phyloP scores from a whole-genome alignment of 345 rosid genomes.

The Lumnitzera littorea region DNA sequence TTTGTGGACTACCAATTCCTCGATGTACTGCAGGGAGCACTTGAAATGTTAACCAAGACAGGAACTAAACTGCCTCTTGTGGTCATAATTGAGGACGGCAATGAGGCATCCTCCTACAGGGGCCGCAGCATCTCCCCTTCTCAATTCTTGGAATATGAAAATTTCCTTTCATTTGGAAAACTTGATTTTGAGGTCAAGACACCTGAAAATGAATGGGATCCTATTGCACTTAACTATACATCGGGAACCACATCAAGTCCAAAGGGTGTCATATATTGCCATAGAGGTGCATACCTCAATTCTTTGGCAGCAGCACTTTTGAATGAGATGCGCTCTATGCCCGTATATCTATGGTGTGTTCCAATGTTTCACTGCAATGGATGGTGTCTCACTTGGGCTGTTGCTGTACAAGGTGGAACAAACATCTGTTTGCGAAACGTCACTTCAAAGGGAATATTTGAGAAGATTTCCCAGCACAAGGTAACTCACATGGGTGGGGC shows the following conservation, averaged over 20 bases:
- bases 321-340: slow-evolving; percentile 38
- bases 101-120: slow-evolving; percentile 2
- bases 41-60: slow-evolving; percentile 29
- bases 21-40: slow-evolving; percentile 36
- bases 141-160: slow-evolving; percentile 31
- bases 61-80: slow-evolving; percentile 31
- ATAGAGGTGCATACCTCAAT: slow-evolving; percentile 59
- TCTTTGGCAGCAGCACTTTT: slow-evolving; percentile 41
- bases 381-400: slow-evolving; percentile 55
- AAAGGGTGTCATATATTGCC: slow-evolving; percentile 54
- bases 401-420: slow-evolving; percentile 59
- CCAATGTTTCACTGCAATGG: slow-evolving; percentile 78
- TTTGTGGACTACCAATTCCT: slow-evolving; percentile 47
- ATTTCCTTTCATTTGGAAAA: slow-evolving; percentile 33
- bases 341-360: slow-evolving; percentile 50
- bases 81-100: slow-evolving; percentile 27
- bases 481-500: slow-evolving; percentile 53
- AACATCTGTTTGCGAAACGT: slow-evolving; percentile 44
- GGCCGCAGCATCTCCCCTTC: slow-evolving; percentile 1
- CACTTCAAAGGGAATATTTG: slow-evolving; percentile 29
- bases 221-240: slow-evolving; percentile 50
- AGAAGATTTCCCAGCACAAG: slow-evolving; percentile 23
- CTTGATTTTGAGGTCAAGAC: slow-evolving; percentile 32
- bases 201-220: slow-evolving; percentile 46
- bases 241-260: slow-evolving; percentile 62